A percentile compares a stretch with the other conserved stretches of the same genome.
phyloP scores from a whole-genome alignment of 1,284 basidiomycete genomes.

The Melampsora medusae region DNA sequence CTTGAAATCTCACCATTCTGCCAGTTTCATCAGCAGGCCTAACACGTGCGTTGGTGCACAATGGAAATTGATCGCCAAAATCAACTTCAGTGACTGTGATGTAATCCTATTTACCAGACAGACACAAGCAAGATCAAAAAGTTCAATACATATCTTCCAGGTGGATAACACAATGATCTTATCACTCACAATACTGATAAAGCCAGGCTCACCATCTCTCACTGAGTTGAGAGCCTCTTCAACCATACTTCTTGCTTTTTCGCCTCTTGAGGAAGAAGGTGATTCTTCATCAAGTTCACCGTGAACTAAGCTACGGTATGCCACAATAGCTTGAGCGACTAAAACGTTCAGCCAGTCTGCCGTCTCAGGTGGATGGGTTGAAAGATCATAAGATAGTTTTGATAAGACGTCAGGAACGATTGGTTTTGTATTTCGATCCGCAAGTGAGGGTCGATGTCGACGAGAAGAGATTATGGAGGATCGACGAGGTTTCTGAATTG shows the following conservation, averaged over 20 bases:
- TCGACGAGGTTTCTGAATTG: slow-evolving; percentile 38
- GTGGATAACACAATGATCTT: slow-evolving; percentile 24
- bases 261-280: slow-evolving; percentile 20
- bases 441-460: slow-evolving; percentile 52
- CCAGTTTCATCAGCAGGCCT: slow-evolving; percentile 61
- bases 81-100: slow-evolving; percentile 61
- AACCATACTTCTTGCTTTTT: slow-evolving; percentile 48
- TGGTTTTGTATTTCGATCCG: slow-evolving; percentile 52
- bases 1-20: slow-evolving; percentile 55
- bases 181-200: slow-evolving; percentile 56
- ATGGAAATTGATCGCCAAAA: slow-evolving; percentile 60
- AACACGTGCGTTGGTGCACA: slow-evolving; percentile 60
- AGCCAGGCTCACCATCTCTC: slow-evolving; percentile 11
- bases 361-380: slow-evolving; percentile 60
- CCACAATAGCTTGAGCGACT: slow-evolving; percentile 58
- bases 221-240: slow-evolving; percentile 48
- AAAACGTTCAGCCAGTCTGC: slow-evolving; percentile 63
- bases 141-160: neutral
- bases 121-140: neutral
- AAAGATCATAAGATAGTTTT: slow-evolving; percentile 60
- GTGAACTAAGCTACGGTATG: slow-evolving; percentile 49
- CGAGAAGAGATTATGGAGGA: slow-evolving; percentile 23
- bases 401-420: slow-evolving; percentile 56
- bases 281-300: slow-evolving; percentile 20
- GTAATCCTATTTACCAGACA: slow-evolving; percentile 55